Percentiles rank a stretch among this genome's conserved stretches.
Conservation (phyloP, 225 moss, liverwort and hornwort species). For the Pseudisothecium myosuroides region DNA sequence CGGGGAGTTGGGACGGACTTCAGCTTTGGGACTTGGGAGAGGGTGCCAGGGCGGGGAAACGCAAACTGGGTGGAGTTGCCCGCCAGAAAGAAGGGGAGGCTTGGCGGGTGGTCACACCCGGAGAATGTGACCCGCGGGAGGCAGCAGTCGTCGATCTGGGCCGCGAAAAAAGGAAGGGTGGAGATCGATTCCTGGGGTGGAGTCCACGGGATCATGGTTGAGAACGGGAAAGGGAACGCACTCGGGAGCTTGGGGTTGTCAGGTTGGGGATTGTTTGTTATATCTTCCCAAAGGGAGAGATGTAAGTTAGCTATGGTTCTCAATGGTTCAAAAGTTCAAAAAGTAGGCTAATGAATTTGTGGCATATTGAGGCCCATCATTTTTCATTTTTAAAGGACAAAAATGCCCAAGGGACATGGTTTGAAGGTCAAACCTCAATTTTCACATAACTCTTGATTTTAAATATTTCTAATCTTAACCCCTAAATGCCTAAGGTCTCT, state of each 20-base stretch:
- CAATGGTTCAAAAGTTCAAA: neutral
- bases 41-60: neutral
- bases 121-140: neutral
- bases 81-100: neutral
- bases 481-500: too few relatives aligned
- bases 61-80: neutral
- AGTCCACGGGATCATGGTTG: neutral
- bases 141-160: neutral
- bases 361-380: neutral
- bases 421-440: neutral
- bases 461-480: neutral
- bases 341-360: neutral
- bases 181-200: neutral
- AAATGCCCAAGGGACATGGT: accelerated
- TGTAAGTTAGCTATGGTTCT: neutral
- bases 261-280: neutral
- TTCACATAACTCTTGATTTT: neutral
- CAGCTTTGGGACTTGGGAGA: neutral
- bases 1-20: neutral
- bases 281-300: neutral
- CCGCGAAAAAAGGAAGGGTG: neutral
- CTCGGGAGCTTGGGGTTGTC: too few relatives aligned
- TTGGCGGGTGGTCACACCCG: neutral
- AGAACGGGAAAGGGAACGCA: neutral
- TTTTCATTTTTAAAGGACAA: neutral